These are phyloP conservation scores for Fraxinus paxiana DNA, from an alignment of 305 asterid genomes.

Conservation along the genomic window DNA sequence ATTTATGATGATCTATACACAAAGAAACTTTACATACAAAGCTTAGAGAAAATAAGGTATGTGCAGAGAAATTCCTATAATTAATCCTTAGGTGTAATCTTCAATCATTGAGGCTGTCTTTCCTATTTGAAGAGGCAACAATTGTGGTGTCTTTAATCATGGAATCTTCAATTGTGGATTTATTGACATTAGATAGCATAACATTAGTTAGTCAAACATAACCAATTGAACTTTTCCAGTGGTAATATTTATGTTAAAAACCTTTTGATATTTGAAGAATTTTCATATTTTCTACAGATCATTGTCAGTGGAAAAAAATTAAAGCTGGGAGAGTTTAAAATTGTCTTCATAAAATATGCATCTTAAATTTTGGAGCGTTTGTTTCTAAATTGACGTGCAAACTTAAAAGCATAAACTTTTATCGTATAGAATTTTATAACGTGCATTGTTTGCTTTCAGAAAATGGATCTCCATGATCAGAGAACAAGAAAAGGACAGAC, in stretches of 20 bases:
- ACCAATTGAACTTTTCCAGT: background rate
- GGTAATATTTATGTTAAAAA: conserved; percentile 10
- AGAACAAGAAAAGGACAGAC: conserved; percentile 88
- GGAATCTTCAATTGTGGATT: background rate
- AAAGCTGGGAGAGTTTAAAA: background rate
- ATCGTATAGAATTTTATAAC: conserved; percentile 17
- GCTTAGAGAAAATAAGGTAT: background rate
- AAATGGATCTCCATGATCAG: conserved; percentile 91
- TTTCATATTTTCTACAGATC: background rate
- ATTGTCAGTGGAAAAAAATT: background rate
- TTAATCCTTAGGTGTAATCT: background rate
- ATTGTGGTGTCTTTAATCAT: background rate
- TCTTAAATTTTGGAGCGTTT: background rate
- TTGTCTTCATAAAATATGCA: conserved; percentile 1
- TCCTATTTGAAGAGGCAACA: background rate
- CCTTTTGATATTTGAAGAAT: conserved; percentile 2
- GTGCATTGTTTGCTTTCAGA: conserved; percentile 43
- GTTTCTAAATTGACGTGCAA: conserved; percentile 11
- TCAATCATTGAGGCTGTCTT: background rate
- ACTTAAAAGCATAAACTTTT: background rate
- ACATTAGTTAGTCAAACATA: background rate
- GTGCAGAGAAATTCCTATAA: background rate
- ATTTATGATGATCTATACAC: background rate
- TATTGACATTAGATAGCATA: background rate
- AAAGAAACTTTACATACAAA: background rate